Evolutionary conservation across 192 early-diverging fungal genomes (phyloP).

Genomic region (Backusella mclennaniae): DNA sequence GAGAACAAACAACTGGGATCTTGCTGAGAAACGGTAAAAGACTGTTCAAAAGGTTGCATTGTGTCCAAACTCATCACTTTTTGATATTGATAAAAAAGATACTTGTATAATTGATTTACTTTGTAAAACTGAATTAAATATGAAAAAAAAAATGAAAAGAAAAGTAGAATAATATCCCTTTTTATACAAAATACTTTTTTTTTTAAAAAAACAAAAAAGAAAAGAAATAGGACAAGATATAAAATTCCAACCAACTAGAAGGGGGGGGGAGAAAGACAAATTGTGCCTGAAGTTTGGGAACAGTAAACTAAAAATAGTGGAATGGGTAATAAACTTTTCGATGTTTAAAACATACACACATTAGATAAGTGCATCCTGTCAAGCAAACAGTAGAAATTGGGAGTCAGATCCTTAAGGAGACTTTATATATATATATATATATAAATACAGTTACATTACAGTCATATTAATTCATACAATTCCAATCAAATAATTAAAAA

Average conservation of each 20-base stretch:
- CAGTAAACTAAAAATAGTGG: constrained; percentile 7
- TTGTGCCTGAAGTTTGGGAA: background rate
- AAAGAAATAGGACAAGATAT: background rate
- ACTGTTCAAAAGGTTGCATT: constrained; percentile 21
- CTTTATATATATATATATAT: background rate
- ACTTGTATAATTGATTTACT: background rate
- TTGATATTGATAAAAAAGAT: background rate
- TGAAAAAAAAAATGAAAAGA: background rate
- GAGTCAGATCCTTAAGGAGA: background rate
- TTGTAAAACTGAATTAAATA: background rate
- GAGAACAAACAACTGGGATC: constrained; percentile 10
- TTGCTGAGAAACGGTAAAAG: constrained; percentile 10
- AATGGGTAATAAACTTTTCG: background rate
- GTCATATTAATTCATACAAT: background rate
- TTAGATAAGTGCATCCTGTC: background rate
- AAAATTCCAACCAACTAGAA: background rate
- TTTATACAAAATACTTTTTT: background rate
- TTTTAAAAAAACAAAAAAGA: background rate
- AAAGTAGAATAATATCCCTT: constrained; percentile 2
- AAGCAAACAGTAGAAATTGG: background rate
- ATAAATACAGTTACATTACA: constrained; percentile 1
- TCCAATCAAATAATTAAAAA: constrained; percentile 4
- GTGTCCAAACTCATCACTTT: constrained; percentile 5
- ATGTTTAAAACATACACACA: background rate
- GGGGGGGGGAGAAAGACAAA: background rate